Evolutionary conservation across 768 basidiomycete species (phyloP), one percentile per base, ranked within the genome.

Genomic region (Mycena haematopus): DNA sequence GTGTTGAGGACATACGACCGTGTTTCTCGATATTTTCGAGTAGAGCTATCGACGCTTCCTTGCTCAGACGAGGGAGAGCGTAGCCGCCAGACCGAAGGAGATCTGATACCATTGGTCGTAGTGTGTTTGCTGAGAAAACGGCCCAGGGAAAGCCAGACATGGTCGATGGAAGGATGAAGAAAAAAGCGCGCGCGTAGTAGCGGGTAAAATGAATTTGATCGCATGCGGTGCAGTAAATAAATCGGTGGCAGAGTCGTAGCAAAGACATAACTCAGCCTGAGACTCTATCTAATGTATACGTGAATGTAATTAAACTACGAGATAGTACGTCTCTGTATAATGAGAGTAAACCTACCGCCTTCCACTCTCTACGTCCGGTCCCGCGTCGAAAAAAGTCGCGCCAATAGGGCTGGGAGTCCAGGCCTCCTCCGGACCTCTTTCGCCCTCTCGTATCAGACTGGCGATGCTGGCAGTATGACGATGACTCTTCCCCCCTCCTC

Each of bases 401-500:
- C 78, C 80, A 13, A 71, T 81, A 68, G 67, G 69, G 58, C 91
- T 87, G 7, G 90, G 88, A 74, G 90, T 92, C 92, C 91, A 93
- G 2, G 89, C 91, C 67, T 92, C 92, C 70, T 88, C 90, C n/a
- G 85, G 86, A 29, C 80, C 77, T 52, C 90, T 76, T 68, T 93
- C 90, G 40, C 92, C 90, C 6, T 88, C 84, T 10, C 91, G 80
- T 57, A 93, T 92, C 62, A 93, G 75, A 71, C 90, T 92, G 14
- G 88, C 91, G 65, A 94, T 94, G 65, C 89, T 92, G 22, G 92
- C 92, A 1, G 92, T 93, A 71, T 93, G 92, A 36, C 84, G 77
- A 73, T 93, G 92, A 31, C 79, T 82, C 44, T 45, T 45, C 65
- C 80, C 80, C 55, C 58, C 72, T 1, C 60, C 72, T 47, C 65